These are phyloP conservation scores for Fonsecaea pedrosoi DNA, from an alignment of 2,329 filamentous ascomycete species.

Conservation along the genomic window DNA sequence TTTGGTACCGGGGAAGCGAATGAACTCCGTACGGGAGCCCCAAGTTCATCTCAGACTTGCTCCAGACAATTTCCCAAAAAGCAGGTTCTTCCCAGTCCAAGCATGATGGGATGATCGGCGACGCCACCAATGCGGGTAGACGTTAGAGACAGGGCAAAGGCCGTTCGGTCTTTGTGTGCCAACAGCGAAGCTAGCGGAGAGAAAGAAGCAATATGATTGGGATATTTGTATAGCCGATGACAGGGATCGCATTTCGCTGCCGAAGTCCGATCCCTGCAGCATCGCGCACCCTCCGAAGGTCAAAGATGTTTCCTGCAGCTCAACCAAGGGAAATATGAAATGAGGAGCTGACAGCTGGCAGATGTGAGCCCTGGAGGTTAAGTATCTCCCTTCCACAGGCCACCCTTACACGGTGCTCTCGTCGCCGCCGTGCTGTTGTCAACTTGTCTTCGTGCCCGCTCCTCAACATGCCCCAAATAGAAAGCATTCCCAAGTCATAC, in stretches of 20 bases:
- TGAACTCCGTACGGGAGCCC: conserved; percentile 8
- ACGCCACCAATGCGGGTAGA: conserved; percentile 18
- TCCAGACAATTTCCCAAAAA: not conserved
- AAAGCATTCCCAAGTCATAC: conserved; percentile 50
- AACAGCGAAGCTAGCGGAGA: conserved; percentile 1
- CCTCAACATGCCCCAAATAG: conserved; percentile 58
- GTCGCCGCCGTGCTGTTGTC: not conserved
- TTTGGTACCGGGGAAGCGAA: not conserved
- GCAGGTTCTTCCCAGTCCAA: not conserved
- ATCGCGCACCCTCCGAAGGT: not conserved
- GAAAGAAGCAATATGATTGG: conserved; percentile 12
- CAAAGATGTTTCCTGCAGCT: not conserved
- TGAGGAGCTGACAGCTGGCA: not conserved
- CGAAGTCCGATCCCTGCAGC: conserved; percentile 42
- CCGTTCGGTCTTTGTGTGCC: conserved; percentile 4
- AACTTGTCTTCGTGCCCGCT: not conserved
- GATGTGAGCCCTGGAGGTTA: not conserved
- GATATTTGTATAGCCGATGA: not conserved
- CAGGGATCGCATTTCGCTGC: conserved; percentile 42
- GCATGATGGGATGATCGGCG: conserved; percentile 11
- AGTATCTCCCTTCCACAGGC: conserved; percentile 1
- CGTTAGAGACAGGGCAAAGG: conserved; percentile 1
- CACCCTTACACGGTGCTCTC: not conserved
- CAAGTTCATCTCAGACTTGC: not conserved
- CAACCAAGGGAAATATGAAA: not conserved